Evolutionary conservation across 768 basidiomycete species (phyloP).

Genomic region (Termitomyces sp.): DNA sequence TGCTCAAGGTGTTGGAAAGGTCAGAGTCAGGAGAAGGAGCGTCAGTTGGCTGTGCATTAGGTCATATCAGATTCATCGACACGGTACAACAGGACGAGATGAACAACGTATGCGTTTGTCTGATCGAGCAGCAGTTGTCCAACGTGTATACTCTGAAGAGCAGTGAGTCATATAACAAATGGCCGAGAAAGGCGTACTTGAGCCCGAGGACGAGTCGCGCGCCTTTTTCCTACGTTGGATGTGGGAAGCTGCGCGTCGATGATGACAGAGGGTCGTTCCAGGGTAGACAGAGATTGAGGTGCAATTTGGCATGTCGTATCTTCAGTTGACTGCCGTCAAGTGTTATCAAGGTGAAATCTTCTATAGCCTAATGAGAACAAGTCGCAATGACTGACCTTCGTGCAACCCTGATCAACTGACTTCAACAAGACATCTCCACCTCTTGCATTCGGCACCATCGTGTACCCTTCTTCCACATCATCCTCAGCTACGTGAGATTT

Average conservation of each 20-base stretch:
- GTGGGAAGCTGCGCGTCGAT: background rate
- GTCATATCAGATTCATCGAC: background rate
- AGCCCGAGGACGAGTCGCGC: background rate
- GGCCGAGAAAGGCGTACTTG: background rate
- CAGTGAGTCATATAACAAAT: background rate
- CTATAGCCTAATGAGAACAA: background rate
- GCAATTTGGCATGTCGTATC: background rate
- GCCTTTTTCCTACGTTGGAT: background rate
- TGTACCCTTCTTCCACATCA: background rate
- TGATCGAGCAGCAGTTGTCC: background rate
- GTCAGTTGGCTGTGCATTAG: background rate
- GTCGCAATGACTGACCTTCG: conserved; percentile 1
- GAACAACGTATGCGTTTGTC: background rate
- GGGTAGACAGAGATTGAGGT: background rate
- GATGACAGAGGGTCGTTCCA: background rate
- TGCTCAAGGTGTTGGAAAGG: background rate
- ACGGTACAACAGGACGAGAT: background rate
- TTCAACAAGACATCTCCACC: background rate
- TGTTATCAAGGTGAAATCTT: background rate
- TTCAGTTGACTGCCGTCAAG: background rate
- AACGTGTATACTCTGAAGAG: background rate
- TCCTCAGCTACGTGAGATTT: conserved; percentile 1
- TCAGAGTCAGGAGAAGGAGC: background rate
- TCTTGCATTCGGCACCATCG: background rate
- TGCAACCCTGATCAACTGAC: background rate